Conservation (phyloP, 441 rosid species). For the Corymbia calophylla region DNA sequence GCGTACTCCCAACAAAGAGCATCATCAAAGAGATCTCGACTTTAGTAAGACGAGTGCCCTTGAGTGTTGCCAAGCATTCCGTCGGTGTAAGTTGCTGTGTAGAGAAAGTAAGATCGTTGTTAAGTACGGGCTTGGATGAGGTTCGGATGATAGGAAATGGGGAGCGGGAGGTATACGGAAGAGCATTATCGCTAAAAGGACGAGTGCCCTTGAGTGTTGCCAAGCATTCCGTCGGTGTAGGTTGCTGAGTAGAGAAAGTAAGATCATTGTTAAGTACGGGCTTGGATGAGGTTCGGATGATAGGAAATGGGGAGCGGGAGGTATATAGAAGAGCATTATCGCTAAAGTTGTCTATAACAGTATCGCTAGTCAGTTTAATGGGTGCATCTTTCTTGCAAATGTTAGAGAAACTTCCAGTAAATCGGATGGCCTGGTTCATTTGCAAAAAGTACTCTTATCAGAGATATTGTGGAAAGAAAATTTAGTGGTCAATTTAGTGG, state of each 20-base stretch:
- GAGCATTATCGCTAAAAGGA: background rate
- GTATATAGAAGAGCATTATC: background rate
- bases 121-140: background rate
- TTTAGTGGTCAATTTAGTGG: rapidly evolving
- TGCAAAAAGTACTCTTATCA: rapidly evolving
- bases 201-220: background rate
- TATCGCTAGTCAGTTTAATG: rapidly evolving
- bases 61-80: background rate
- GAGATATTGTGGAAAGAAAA: background rate
- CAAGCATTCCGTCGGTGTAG: background rate
- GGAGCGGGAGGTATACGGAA: background rate
- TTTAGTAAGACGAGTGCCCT: background rate
- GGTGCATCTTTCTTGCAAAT: background rate
- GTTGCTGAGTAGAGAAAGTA: background rate
- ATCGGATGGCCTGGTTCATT: background rate
- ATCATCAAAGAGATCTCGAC: background rate
- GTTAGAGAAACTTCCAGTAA: background rate
- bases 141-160: background rate
- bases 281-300: background rate
- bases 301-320: background rate
- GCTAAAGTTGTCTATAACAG: background rate
- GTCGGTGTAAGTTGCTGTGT: background rate
- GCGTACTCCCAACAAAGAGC: too few relatives aligned
- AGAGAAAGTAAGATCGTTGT: background rate
- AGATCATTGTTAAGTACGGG: rapidly evolving